Evolutionary conservation across 78 protist genomes (phyloP).

Genomic region (Dictyostelium firmibasis): DNA sequence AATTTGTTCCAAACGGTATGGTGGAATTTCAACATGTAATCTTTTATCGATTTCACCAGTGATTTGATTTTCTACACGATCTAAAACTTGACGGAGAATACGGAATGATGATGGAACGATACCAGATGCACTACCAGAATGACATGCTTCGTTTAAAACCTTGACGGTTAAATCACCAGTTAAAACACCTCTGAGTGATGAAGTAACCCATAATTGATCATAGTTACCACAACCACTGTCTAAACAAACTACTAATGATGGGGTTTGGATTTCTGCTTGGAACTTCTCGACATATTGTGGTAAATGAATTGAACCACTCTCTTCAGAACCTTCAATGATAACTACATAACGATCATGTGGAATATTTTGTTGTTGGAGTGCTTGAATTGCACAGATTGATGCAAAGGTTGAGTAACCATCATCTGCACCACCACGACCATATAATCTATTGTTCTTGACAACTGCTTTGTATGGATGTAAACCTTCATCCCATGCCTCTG

Average conservation of each 20-base stretch:
- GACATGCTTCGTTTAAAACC: slow-evolving; percentile 87
- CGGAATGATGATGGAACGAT: slow-evolving; percentile 92
- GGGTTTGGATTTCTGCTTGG: slow-evolving; percentile 44
- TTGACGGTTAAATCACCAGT: slow-evolving; percentile 79
- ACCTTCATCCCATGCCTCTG: slow-evolving; percentile 88
- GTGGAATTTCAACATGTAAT: slow-evolving; percentile 87
- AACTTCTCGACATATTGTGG: slow-evolving; percentile 62
- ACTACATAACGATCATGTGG: slow-evolving; percentile 88
- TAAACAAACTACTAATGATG: slow-evolving; percentile 88
- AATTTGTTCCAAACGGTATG: slow-evolving; percentile 75
- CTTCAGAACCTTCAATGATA: slow-evolving; percentile 93
- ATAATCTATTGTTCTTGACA: slow-evolving; percentile 69
- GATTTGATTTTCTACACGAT: slow-evolving; percentile 84
- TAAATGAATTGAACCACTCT: slow-evolving; percentile 86
- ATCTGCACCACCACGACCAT: slow-evolving; percentile 95
- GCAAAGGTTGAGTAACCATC: slow-evolving; percentile 94
- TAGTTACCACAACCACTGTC: slow-evolving; percentile 91
- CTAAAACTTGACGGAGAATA: slow-evolving; percentile 72
- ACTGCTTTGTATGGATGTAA: slow-evolving; percentile 90
- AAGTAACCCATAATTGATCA: slow-evolving; percentile 85
- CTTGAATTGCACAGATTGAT: slow-evolving; percentile 79
- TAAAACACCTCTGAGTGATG: slow-evolving; percentile 79
- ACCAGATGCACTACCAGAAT: slow-evolving; percentile 90
- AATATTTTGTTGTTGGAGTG: slow-evolving; percentile 36
- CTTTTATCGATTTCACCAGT: slow-evolving; percentile 86